Evolutionary conservation across 2,329 filamentous ascomycete genomes (phyloP).

Genomic region (Trichoderma gracile): DNA sequence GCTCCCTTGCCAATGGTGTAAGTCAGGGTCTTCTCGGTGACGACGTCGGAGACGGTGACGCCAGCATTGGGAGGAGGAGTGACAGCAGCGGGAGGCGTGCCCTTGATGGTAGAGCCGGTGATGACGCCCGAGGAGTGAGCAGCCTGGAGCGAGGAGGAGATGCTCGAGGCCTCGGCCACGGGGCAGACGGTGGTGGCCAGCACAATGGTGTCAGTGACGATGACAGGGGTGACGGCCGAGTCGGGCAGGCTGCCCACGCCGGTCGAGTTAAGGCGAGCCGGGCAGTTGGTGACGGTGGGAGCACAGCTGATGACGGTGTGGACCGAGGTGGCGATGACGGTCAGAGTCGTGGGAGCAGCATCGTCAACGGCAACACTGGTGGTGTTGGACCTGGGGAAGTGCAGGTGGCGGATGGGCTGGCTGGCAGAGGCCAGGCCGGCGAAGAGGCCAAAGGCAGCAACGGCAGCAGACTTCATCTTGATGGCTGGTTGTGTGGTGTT

Average conservation of each 20-base stretch:
- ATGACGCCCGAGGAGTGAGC: slow-evolving; percentile 41
- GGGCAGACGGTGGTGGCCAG: slow-evolving; percentile 50
- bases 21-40: slow-evolving; percentile 40
- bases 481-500: not conserved
- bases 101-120: slow-evolving; percentile 42
- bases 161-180: slow-evolving; percentile 43
- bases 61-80: slow-evolving; percentile 28
- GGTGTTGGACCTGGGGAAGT: slow-evolving; percentile 32
- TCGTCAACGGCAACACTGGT: slow-evolving; percentile 28
- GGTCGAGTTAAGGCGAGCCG: slow-evolving; percentile 36
- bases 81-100: slow-evolving; percentile 32
- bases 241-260: slow-evolving; percentile 41
- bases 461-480: slow-evolving; percentile 25
- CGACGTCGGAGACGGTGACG: slow-evolving; percentile 34
- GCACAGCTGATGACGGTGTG: slow-evolving; percentile 61
- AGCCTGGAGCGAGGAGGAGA: slow-evolving; percentile 44
- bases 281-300: slow-evolving; percentile 60
- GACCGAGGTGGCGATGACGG: slow-evolving; percentile 56
- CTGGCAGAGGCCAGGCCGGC: slow-evolving; percentile 26
- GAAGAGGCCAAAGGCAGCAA: slow-evolving; percentile 23
- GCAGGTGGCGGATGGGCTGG: slow-evolving; percentile 20
- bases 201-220: slow-evolving; percentile 44
- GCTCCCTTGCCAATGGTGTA: slow-evolving; percentile 37
- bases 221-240: slow-evolving; percentile 37
- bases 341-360: slow-evolving; percentile 42